Evolutionary conservation across 495 filamentous ascomycete genomes (phyloP), one percentile per base, ranked within the genome.

Genomic region (Aspergillus asperescens): DNA sequence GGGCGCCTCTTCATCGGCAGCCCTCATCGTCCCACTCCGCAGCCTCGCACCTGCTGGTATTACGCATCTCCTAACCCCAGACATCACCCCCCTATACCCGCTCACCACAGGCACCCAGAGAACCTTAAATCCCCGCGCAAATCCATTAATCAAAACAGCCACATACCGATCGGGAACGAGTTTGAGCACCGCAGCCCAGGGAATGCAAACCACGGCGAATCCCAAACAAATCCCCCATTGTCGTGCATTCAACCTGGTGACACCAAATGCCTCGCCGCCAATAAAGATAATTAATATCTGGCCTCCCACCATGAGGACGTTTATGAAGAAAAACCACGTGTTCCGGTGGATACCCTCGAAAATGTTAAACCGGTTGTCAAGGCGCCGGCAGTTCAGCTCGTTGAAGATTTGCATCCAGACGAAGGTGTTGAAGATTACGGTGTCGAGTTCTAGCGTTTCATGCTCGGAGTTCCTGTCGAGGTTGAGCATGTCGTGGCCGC

Each of bases 341-440:
- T 95, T 95, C 37, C 77, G 73, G 54, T 73, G 72, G 45, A 93
- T 77, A 38, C 88, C 88, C 65, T 91, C 88, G 60, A 94, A 89
- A 37, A 95, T 89, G 69, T 95, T 95, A 73, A 92, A 82, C 15
- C 84, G 77, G 70, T 95, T 95, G 67, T 95, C 89, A 19, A 95
- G 74, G 16, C 89, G 87, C 32, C 89, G 87, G 68, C 90, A 91
- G 76, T 94, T 95, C 80, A 89, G 91, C 64, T 92, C 85, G 67
- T 95, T 95, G 75, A 94, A 95, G 57, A 95, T 91, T 57, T 95
- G 89, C 88, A 94, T 92, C 89, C 89, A 95, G 15, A 95, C 89
- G 44, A 95, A 95, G 2, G 88, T 89, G 72, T 95, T 95, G 79
- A 95, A 95, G 6, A 95, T 85, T 37, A 94, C 75, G 0, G 87